Evolutionary conservation across 345 rosid genomes (phyloP).

Genomic region (Anastatica hierochuntica): DNA sequence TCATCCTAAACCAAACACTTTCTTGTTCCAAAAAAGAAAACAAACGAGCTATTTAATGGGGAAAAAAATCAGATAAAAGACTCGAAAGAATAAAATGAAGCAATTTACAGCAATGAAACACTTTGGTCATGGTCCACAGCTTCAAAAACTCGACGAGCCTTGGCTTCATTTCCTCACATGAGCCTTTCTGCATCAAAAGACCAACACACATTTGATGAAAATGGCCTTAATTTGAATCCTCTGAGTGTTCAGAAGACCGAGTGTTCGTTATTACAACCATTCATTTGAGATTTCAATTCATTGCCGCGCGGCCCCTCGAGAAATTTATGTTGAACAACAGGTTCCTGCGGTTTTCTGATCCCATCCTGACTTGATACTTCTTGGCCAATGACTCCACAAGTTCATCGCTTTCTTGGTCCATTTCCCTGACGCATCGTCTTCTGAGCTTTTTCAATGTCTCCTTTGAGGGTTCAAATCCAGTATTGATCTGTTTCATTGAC

Average conservation of each 20-base stretch:
- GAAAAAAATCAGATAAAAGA: background rate
- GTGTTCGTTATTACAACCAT: slow-evolving; percentile 12
- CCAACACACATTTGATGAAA: slow-evolving; percentile 6
- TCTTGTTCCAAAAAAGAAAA: background rate
- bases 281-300: slow-evolving; percentile 13
- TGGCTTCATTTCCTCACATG: slow-evolving; percentile 9
- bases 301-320: slow-evolving; percentile 40
- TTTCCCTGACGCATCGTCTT: slow-evolving; percentile 76
- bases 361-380: slow-evolving; percentile 53
- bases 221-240: background rate
- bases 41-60: background rate
- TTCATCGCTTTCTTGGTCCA: slow-evolving; percentile 61
- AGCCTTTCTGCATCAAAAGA: slow-evolving; percentile 4
- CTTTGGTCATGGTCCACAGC: background rate
- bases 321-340: slow-evolving; percentile 61
- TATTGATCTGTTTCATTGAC: slow-evolving; percentile 39
- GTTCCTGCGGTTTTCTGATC: slow-evolving; percentile 60
- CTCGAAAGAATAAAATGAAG: slow-evolving; percentile 7
- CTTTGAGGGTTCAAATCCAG: slow-evolving; percentile 75
- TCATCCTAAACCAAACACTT: slow-evolving; percentile 5
- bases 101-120: slow-evolving; percentile 7
- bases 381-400: slow-evolving; percentile 43
- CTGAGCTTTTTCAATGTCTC: slow-evolving; percentile 65
- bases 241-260: background rate
- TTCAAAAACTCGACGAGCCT: slow-evolving; percentile 2